Conservation (phyloP, 2,329 filamentous ascomycete species). For the Penicillium sp. region DNA sequence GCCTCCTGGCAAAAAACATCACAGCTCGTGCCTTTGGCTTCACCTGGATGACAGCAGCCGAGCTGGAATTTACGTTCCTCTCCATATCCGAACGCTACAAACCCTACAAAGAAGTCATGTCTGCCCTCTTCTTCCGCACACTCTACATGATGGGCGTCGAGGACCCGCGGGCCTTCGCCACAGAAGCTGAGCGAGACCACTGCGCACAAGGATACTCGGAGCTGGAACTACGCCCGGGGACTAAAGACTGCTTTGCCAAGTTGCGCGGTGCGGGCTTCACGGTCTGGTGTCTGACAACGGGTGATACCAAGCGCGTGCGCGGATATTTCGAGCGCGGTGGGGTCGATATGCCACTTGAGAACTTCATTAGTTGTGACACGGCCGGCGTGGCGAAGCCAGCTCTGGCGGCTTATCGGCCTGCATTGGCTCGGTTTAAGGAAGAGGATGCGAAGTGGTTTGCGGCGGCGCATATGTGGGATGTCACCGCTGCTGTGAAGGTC, state of each 20-base stretch:
- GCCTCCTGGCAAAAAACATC: conserved; percentile 37
- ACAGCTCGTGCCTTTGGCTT: conserved; percentile 44
- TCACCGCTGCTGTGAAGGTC: conserved; percentile 52
- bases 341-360: conserved; percentile 53
- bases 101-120: conserved; percentile 44
- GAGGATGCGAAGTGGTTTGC: conserved; percentile 56
- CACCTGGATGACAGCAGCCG: conserved; percentile 47
- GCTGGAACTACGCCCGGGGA: conserved; percentile 37
- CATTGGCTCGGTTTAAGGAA: conserved; percentile 45
- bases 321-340: conserved; percentile 56
- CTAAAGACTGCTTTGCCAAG: conserved; percentile 40
- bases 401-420: conserved; percentile 48
- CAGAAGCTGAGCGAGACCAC: conserved; percentile 41
- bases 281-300: conserved; percentile 58
- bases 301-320: conserved; percentile 51
- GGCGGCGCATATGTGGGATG: conserved; percentile 63
- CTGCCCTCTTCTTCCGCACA: conserved; percentile 47
- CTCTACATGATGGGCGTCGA: conserved; percentile 44
- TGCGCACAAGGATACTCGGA: conserved; percentile 40
- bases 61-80: conserved; percentile 50
- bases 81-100: conserved; percentile 45
- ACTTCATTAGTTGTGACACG: conserved; percentile 55
- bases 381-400: conserved; percentile 54
- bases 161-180: conserved; percentile 42
- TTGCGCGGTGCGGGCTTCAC: conserved; percentile 52